phyloP scores from a whole-genome alignment of 805 yeast genomes.

The Candida coquimbonensis region DNA sequence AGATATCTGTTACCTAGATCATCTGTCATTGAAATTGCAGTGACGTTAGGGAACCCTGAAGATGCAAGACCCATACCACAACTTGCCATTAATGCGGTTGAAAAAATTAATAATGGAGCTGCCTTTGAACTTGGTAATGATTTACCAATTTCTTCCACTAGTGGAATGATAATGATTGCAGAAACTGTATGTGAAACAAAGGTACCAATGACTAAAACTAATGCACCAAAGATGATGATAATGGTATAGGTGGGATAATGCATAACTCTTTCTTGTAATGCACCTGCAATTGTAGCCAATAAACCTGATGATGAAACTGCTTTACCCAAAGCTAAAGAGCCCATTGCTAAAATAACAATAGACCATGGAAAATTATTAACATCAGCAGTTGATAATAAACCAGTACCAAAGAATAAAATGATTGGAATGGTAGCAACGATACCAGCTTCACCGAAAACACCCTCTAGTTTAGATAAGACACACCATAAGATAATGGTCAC shows the following conservation, averaged over 20 bases:
- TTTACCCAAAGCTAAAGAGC: constrained; percentile 90
- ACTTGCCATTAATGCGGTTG: constrained; percentile 63
- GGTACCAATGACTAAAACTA: constrained; percentile 82
- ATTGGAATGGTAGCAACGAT: constrained; percentile 83
- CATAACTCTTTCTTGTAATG: constrained; percentile 58
- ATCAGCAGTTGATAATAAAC: constrained; percentile 75
- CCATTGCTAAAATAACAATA: constrained; percentile 93
- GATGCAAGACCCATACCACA: constrained; percentile 98
- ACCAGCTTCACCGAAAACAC: constrained; percentile 85
- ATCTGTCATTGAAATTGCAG: constrained; percentile 92
- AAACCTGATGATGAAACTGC: constrained; percentile 91
- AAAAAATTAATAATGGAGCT: constrained; percentile 33
- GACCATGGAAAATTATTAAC: constrained; percentile 96
- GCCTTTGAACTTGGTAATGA: constrained; percentile 69
- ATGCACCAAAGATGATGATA: constrained; percentile 71
- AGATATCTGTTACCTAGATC: constrained; percentile 86
- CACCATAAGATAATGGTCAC: constrained; percentile 86
- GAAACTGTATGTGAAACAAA: constrained; percentile 97
- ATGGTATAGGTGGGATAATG: constrained; percentile 63
- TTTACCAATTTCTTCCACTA: constrained; percentile 82
- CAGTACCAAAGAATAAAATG: constrained; percentile 83
- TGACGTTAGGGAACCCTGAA: constrained; percentile 96
- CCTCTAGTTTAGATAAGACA: constrained; percentile 64
- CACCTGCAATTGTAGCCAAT: constrained; percentile 65
- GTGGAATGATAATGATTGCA: constrained; percentile 84